Percentiles rank a stretch among this genome's conserved stretches.
phyloP scores from a whole-genome alignment of 108 stramenopile genomes.

The Pseudonitzschia pungens region DNA sequence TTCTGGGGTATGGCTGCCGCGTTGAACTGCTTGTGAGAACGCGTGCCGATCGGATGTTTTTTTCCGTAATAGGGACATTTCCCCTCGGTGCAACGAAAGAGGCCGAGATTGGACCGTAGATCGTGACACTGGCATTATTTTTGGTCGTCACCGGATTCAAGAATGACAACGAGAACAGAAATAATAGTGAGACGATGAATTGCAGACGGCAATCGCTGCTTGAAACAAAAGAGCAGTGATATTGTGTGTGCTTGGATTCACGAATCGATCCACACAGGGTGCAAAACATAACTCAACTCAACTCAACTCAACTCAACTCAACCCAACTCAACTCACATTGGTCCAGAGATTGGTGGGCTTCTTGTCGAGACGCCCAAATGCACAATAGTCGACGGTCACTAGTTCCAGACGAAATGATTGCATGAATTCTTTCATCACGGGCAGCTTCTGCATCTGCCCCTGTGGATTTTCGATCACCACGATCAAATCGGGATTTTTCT shows the following conservation, averaged over 20 bases:
- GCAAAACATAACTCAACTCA: too few relatives aligned
- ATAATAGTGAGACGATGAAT: too few relatives aligned
- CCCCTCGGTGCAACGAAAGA: background rate
- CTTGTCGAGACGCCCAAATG: conserved; percentile 34
- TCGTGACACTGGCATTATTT: background rate
- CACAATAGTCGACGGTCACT: conserved; percentile 30
- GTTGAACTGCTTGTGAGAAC: conserved; percentile 14
- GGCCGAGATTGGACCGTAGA: background rate
- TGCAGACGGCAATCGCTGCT: too few relatives aligned
- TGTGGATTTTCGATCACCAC: conserved; percentile 35
- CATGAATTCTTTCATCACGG: conserved; percentile 24
- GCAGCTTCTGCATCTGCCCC: conserved; percentile 23
- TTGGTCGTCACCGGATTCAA: too few relatives aligned
- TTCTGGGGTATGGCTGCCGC: conserved; percentile 25
- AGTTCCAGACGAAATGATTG: background rate
- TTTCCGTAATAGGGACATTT: background rate
- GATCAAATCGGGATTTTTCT: conserved; percentile 30
- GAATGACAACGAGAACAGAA: background rate
- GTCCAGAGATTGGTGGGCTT: conserved; percentile 43
- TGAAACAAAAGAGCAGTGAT: background rate
- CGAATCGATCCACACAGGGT: too few relatives aligned
- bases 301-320: too few relatives aligned
- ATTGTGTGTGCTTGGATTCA: background rate
- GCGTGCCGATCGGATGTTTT: conserved; percentile 16
- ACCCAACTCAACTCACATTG: conserved; percentile 29